Evolutionary conservation across 345 rosid genomes (phyloP), one percentile per base, ranked within the genome.

Genomic region (Bretschneidera sinensis): DNA sequence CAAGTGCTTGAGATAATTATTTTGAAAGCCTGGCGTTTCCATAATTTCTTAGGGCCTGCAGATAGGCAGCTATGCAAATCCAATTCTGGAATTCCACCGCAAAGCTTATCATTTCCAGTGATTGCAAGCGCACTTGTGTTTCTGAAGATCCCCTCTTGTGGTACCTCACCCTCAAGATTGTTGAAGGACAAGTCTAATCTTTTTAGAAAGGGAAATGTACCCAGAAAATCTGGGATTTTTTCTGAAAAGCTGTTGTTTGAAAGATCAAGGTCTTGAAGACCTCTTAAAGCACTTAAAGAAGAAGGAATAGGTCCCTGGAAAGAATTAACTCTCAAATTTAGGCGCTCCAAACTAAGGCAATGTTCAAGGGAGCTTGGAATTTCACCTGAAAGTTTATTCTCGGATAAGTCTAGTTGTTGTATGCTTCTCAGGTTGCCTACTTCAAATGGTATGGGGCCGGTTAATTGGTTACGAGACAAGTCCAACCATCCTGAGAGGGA

Each of bases 121-220:
- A 84, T 9, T 0, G 72, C 73, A 22, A 69, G 15, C 5, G 52
- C 65, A 49, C 78, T 81, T 2, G 35, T 55, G 59, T 79, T 75
- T 48, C 17, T 35, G 56, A 81, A 81, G 2, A 71, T 51, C 9
- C 89, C 82, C 52, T 51, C 20, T 14, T 2, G 4, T 10, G 80
- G 84, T n/a, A 79, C 47, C 57, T 65, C 74, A 11, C 86, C 84
- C 21, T 79, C 79, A 0, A 83, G 65, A 34, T 70, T 33, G 21
- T 83, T 83, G 39, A 61, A 67, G 52, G 88, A 80, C 16, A 74
- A 59, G 56, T 78, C 67, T 54, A 70, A 63, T 6, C n/a, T 24
- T 0, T 34, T 0, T 1, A 74, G 61, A 7, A 59, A 51, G 0
- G 0, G 21, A 21, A 72, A 21, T 7, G 20, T 16, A 21, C 51